These are phyloP conservation scores for Apiotrichum akiyoshidainum DNA, from an alignment of 1,284 basidiomycete genomes.

Conservation along the genomic window DNA sequence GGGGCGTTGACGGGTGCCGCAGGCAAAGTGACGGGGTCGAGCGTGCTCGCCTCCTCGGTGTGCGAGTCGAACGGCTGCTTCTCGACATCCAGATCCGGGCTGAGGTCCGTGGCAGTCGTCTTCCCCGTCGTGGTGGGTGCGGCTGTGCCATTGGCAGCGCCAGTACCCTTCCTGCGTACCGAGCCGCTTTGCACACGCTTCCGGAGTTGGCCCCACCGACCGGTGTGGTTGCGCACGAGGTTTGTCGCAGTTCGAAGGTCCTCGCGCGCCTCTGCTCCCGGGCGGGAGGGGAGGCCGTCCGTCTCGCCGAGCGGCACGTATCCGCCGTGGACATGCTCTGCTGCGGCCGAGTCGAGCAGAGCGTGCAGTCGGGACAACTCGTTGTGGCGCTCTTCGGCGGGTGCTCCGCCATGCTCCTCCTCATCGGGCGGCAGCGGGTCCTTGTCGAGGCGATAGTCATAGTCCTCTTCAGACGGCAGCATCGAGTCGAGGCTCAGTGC, in stretches of 20 bases:
- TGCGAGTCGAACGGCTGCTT: background rate
- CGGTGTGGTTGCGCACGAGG: conserved; percentile 50
- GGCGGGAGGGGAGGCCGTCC: conserved; percentile 50
- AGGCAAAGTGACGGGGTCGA: background rate
- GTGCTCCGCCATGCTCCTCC: conserved; percentile 3
- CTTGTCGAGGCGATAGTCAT: conserved; percentile 48
- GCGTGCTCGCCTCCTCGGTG: background rate
- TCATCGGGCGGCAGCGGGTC: conserved; percentile 22
- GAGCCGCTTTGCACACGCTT: conserved; percentile 30
- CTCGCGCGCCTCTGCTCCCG: conserved; percentile 22
- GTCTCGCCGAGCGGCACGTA: conserved; percentile 52
- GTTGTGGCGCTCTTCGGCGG: conserved; percentile 7
- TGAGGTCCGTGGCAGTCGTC: background rate
- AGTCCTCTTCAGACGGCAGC: conserved; percentile 37
- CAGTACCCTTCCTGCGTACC: background rate
- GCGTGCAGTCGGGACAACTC: conserved; percentile 19
- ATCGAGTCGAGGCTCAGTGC: background rate
- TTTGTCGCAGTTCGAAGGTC: conserved; percentile 38
- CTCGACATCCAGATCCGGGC: background rate
- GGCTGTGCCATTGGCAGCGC: background rate
- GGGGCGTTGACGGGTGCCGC: conserved; percentile 5
- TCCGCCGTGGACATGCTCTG: conserved; percentile 33
- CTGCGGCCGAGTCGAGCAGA: conserved; percentile 34
- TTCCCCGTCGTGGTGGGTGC: background rate
- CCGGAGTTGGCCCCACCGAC: conserved; percentile 47